These are phyloP conservation scores for Globisporangium ultimum DNA, from an alignment of 352 stramenopile species.

Conservation along the genomic window DNA sequence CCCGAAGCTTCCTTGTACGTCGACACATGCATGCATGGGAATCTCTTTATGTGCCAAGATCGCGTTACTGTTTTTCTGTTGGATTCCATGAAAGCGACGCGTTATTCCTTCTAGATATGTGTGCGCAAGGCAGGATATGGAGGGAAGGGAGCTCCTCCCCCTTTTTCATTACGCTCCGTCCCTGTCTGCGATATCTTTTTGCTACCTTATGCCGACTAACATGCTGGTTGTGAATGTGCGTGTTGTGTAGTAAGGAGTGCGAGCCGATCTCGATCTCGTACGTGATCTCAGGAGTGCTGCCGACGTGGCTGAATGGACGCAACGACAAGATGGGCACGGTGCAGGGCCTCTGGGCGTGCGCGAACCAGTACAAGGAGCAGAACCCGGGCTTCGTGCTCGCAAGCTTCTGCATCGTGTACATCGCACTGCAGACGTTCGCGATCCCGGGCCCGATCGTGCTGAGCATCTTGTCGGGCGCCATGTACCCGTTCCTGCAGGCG, in stretches of 20 bases:
- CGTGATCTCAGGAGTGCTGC: conserved; percentile 74
- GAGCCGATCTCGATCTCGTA: conserved; percentile 72
- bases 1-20: conserved; percentile 70
- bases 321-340: conserved; percentile 87
- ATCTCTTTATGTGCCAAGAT: background rate
- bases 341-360: conserved; percentile 68
- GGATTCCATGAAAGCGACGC: background rate
- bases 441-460: conserved; percentile 86
- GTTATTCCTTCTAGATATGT: background rate
- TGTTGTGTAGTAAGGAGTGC: conserved; percentile 44
- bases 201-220: background rate
- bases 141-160: conserved; percentile 1
- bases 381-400: conserved; percentile 68
- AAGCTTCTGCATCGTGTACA: conserved; percentile 86
- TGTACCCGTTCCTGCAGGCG: conserved; percentile 80
- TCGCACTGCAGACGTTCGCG: conserved; percentile 83
- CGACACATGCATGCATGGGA: background rate
- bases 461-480: conserved; percentile 84
- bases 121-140: conserved; percentile 2
- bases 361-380: conserved; percentile 74
- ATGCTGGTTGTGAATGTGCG: background rate
- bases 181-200: conserved; percentile 2
- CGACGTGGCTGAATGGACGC: conserved; percentile 72
- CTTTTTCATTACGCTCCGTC: too few species aligned
- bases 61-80: background rate